phyloP scores from a whole-genome alignment of 768 basidiomycete genomes.

The Pleurotus giganteus region DNA sequence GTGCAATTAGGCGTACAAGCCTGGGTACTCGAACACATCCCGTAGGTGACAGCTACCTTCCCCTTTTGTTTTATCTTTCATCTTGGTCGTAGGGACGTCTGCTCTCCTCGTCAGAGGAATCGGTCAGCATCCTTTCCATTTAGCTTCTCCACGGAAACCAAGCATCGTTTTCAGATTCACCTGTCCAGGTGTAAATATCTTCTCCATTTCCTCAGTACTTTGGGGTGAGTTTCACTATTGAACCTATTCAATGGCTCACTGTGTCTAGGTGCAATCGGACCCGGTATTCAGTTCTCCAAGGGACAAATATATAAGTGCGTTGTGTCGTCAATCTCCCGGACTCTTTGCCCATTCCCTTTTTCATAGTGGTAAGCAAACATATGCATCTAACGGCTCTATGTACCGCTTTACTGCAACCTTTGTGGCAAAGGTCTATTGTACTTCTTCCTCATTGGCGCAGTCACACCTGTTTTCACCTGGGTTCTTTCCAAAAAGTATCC shows the following conservation, averaged over 20 bases:
- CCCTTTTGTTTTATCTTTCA: neutral
- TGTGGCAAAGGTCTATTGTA: slow-evolving; percentile 44
- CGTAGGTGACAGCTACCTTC: slow-evolving; percentile 21
- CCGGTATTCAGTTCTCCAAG: slow-evolving; percentile 48
- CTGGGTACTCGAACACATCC: slow-evolving; percentile 60
- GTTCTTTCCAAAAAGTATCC: slow-evolving; percentile 57
- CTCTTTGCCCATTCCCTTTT: too few relatives aligned
- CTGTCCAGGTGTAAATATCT: slow-evolving; percentile 24
- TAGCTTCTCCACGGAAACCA: slow-evolving; percentile 13
- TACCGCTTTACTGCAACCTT: neutral
- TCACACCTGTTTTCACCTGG: slow-evolving; percentile 58
- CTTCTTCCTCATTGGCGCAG: slow-evolving; percentile 70
- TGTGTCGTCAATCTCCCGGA: too few relatives aligned
- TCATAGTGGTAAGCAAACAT: neutral
- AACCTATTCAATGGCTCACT: slow-evolving; percentile 10
- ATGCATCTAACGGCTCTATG: too few relatives aligned
- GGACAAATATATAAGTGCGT: slow-evolving; percentile 54
- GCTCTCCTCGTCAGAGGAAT: neutral
- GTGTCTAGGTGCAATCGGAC: slow-evolving; percentile 57
- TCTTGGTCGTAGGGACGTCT: slow-evolving; percentile 13
- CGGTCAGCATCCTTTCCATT: slow-evolving; percentile 20
- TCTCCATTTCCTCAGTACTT: slow-evolving; percentile 27
- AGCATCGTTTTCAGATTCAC: neutral
- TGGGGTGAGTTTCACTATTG: slow-evolving; percentile 14
- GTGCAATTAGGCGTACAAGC: slow-evolving; percentile 64